Evolutionary conservation across 140 eudicot genomes (phyloP).

Genomic region (Bidens hawaiensis): DNA sequence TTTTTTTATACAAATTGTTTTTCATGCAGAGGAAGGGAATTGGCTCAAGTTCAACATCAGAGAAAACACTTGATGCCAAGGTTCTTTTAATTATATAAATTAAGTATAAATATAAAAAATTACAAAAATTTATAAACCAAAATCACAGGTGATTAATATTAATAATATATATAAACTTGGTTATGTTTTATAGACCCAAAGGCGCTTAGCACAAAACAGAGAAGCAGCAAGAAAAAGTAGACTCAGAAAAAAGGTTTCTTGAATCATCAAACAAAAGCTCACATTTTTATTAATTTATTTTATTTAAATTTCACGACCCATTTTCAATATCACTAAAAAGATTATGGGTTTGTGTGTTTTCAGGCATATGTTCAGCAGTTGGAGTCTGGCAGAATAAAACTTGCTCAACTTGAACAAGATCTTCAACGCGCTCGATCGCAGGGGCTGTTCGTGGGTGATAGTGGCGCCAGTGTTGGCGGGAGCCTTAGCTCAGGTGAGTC

Average conservation of each 20-base stretch:
- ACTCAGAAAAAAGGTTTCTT: slow-evolving; percentile 81
- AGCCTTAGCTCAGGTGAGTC: slow-evolving; percentile 76
- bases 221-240: slow-evolving; percentile 99
- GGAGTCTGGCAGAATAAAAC: slow-evolving; percentile 82
- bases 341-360: not conserved
- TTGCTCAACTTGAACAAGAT: slow-evolving; percentile 87
- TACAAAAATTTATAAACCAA: not conserved
- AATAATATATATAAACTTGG: slow-evolving; percentile 9
- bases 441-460: slow-evolving; percentile 80
- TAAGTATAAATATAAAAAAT: not conserved
- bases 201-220: slow-evolving; percentile 97
- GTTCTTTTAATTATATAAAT: slow-evolving; percentile 29
- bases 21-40: slow-evolving; percentile 57
- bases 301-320: not conserved
- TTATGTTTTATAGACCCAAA: slow-evolving; percentile 59
- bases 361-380: slow-evolving; percentile 96
- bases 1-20: too few relatives aligned
- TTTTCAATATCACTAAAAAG: not conserved
- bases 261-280: not conserved
- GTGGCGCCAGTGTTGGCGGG: slow-evolving; percentile 55
- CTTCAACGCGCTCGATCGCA: slow-evolving; percentile 86
- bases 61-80: slow-evolving; percentile 72
- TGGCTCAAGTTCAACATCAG: slow-evolving; percentile 60
- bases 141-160: slow-evolving; percentile 9
- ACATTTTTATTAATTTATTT: not conserved